These are phyloP conservation scores for Trifolium dubium DNA, from an alignment of 306 rosid species.

Conservation along the genomic window DNA sequence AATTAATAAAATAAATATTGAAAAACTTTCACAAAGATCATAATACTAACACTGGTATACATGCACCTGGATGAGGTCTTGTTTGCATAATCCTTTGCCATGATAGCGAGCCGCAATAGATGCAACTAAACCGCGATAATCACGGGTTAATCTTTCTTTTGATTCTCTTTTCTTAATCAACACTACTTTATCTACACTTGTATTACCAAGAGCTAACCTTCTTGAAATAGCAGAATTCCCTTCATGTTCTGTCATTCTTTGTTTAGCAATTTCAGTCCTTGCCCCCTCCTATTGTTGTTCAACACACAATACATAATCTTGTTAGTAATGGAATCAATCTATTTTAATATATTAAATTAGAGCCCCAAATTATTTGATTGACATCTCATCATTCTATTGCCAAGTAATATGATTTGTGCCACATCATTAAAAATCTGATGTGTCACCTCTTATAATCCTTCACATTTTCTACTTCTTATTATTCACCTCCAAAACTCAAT, in stretches of 20 bases:
- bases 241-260: constrained; percentile 48
- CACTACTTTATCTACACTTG: constrained; percentile 56
- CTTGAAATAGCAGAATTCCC: constrained; percentile 48
- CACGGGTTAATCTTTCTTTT: constrained; percentile 55
- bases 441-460: too few relatives aligned
- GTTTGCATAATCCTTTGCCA: constrained; percentile 75
- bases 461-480: too few relatives aligned
- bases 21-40: constrained; percentile 3
- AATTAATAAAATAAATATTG: constrained; percentile 13
- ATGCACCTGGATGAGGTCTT: constrained; percentile 86
- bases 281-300: constrained; percentile 64
- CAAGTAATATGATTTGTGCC: too few relatives aligned
- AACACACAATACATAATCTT: background rate
- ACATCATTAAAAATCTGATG: too few relatives aligned
- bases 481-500: too few relatives aligned
- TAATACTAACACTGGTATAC: constrained; percentile 15
- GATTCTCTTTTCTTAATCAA: constrained; percentile 62
- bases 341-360: too few relatives aligned
- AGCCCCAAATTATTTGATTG: too few relatives aligned
- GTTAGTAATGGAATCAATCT: background rate
- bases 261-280: constrained; percentile 53
- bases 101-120: constrained; percentile 71
- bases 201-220: constrained; percentile 45
- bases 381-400: too few relatives aligned
- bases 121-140: constrained; percentile 63